Evolutionary conservation across 371 early-diverging fungal genomes (phyloP).

Genomic region (Apophysomyces trapeziformis): DNA sequence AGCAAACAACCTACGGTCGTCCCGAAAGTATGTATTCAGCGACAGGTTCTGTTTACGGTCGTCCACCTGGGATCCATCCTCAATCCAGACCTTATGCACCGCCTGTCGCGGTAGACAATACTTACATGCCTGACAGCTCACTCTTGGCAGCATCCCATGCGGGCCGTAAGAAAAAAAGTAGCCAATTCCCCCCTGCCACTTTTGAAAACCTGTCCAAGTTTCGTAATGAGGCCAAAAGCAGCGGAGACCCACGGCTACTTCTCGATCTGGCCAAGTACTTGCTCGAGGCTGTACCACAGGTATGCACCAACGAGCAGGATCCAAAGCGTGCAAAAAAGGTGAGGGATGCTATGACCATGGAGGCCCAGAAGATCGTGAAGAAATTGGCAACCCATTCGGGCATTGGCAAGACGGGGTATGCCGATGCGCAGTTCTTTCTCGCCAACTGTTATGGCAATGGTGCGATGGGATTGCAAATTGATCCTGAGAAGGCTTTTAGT

Average conservation of each 20-base stretch:
- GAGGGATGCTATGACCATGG: conserved; percentile 68
- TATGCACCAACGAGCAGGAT: conserved; percentile 62
- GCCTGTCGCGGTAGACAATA: conserved; percentile 17
- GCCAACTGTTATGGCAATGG: conserved; percentile 87
- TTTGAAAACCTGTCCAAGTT: conserved; percentile 75
- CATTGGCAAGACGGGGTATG: conserved; percentile 69
- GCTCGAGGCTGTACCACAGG: conserved; percentile 60
- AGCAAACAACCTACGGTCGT: neutral
- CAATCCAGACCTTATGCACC: neutral
- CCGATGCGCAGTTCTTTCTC: conserved; percentile 92
- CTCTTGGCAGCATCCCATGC: conserved; percentile 35
- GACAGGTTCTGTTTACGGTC: neutral
- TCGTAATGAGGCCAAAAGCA: conserved; percentile 74
- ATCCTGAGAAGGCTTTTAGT: conserved; percentile 91
- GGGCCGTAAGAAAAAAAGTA: conserved; percentile 24
- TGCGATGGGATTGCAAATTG: conserved; percentile 72
- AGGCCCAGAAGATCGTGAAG: conserved; percentile 83
- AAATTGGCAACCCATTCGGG: conserved; percentile 71
- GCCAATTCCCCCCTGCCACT: conserved; percentile 52
- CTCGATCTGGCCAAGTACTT: conserved; percentile 84
- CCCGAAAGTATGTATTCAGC: conserved; percentile 1
- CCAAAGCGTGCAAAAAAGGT: conserved; percentile 71
- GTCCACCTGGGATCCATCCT: neutral
- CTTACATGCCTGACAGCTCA: conserved; percentile 46
- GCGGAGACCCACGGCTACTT: conserved; percentile 77